phyloP scores from a whole-genome alignment of 805 yeast species.

The Candida nitratophila region DNA sequence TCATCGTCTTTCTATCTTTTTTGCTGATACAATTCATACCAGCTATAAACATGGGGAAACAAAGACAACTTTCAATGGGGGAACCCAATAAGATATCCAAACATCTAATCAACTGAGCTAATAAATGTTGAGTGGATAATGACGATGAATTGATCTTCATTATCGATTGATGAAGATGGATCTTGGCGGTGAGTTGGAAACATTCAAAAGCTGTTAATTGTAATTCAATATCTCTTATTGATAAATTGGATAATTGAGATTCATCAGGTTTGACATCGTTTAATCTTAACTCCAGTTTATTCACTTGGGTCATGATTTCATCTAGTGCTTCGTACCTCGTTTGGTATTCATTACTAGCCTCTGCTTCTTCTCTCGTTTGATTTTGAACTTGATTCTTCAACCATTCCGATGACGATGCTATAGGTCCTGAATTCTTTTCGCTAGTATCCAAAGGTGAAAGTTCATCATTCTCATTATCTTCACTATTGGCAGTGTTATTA shows the following conservation, averaged over 20 bases:
- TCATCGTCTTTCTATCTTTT: slow-evolving; percentile 48
- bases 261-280: slow-evolving; percentile 46
- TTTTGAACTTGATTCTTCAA: slow-evolving; percentile 11
- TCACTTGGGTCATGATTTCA: slow-evolving; percentile 27
- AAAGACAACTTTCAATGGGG: slow-evolving; percentile 61
- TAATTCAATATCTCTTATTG: slow-evolving; percentile 46
- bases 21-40: slow-evolving; percentile 58
- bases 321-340: slow-evolving; percentile 28
- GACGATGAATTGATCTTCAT: slow-evolving; percentile 52
- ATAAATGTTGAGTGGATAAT: slow-evolving; percentile 54
- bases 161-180: slow-evolving; percentile 63
- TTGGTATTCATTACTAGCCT: slow-evolving; percentile 1
- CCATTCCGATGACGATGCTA: slow-evolving; percentile 11
- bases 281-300: slow-evolving; percentile 41
- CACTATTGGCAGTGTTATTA: neutral
- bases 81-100: slow-evolving; percentile 59
- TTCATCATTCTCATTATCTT: neutral
- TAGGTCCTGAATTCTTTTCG: slow-evolving; percentile 10
- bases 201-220: slow-evolving; percentile 68
- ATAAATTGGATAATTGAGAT: slow-evolving; percentile 30
- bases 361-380: slow-evolving; percentile 3
- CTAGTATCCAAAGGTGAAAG: slow-evolving; percentile 10
- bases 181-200: slow-evolving; percentile 60
- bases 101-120: slow-evolving; percentile 45
- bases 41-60: slow-evolving; percentile 73